Base-by-base conservation (phyloP, 345 rosid genomes). In the Eucalyptus marginata region DNA sequence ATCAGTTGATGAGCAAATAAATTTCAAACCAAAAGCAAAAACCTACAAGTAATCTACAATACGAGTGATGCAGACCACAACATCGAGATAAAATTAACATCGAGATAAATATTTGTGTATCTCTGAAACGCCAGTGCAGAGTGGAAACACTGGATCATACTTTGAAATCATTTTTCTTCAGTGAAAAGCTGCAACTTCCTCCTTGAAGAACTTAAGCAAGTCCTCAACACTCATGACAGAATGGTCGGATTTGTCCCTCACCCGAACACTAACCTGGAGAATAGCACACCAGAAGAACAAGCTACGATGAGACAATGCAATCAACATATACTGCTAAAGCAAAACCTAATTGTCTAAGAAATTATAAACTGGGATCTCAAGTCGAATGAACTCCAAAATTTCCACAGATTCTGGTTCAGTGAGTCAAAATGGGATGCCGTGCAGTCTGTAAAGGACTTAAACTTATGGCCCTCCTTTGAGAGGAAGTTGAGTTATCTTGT, bases 201-300 rank as follows among this genome's bases (percentile, higher is more conserved):
- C 90, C 93, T 90, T 89, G 85, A 96, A 96, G 90, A 89, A 95
- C 89, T 94, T 85, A 40, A 98, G 92, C 85, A 98, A 92, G 92
- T 90, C 91, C 49, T 91, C 94, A 1, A 94, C 92, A 90, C 94
- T 93, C 98, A 92, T 96, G 46, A 93, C 93, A 11, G 94, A 86
- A 89, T 92, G 96, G 86, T 95, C 99, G 36, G 91, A 93, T 86
- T 91, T 93, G 90, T 96, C 99, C 90, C 99, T 95, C 52, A 93
- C 91, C 86, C 98, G 94, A 18, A 96, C 97, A 86, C 96, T 95
- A 88, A 97, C 99, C 99, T 98, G 94, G 24, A 92, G 83, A 71
- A 71, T 36, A 91, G 79, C 87, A 62, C 27, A 43, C 18, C 24
- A 47, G n/a, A 52, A 44, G 44, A 43, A 80, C 80, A 14, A 33